A percentile compares a stretch with the other conserved stretches of the same genome.
These are phyloP conservation scores for Xylaria sp. DNA, from an alignment of 2,329 filamentous ascomycete genomes.

Conservation along the genomic window DNA sequence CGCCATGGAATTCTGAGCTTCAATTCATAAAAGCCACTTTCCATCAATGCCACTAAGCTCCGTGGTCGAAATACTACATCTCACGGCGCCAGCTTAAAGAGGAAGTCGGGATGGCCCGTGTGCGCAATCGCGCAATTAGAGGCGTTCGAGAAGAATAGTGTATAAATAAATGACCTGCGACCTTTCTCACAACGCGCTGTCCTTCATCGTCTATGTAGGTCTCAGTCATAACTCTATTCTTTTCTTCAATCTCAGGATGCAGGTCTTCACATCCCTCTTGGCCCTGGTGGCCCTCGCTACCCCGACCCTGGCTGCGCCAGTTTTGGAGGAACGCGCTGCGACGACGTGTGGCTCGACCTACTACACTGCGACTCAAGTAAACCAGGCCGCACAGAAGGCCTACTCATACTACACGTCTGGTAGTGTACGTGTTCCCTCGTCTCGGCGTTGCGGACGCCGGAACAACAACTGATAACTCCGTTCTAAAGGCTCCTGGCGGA, in stretches of 20 bases:
- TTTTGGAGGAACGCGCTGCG: conserved; percentile 55
- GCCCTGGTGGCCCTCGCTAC: conserved; percentile 43
- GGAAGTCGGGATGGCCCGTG: conserved; percentile 16
- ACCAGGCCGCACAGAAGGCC: conserved; percentile 61
- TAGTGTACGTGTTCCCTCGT: conserved; percentile 46
- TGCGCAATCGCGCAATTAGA: conserved; percentile 12
- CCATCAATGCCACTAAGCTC: conserved; percentile 19
- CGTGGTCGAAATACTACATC: conserved; percentile 22
- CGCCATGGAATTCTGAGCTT: conserved; percentile 34
- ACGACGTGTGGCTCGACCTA: conserved; percentile 64
- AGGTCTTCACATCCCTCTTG: conserved; percentile 39
- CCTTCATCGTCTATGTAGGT: background rate
- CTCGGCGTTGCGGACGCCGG: background rate
- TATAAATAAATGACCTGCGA: conserved; percentile 24
- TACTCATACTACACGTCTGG: conserved; percentile 61
- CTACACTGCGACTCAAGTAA: conserved; percentile 63
- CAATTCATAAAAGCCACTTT: conserved; percentile 12
- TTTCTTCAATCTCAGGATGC: conserved; percentile 33
- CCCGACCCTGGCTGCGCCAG: conserved; percentile 44
- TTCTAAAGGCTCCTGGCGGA: conserved; percentile 57
- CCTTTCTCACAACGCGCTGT: background rate
- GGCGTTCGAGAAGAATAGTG: background rate
- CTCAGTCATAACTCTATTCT: background rate
- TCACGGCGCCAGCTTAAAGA: conserved; percentile 32
- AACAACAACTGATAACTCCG: background rate